These are phyloP conservation scores for Psilocybe cubensis DNA, from an alignment of 768 basidiomycete species.

Conservation along the genomic window DNA sequence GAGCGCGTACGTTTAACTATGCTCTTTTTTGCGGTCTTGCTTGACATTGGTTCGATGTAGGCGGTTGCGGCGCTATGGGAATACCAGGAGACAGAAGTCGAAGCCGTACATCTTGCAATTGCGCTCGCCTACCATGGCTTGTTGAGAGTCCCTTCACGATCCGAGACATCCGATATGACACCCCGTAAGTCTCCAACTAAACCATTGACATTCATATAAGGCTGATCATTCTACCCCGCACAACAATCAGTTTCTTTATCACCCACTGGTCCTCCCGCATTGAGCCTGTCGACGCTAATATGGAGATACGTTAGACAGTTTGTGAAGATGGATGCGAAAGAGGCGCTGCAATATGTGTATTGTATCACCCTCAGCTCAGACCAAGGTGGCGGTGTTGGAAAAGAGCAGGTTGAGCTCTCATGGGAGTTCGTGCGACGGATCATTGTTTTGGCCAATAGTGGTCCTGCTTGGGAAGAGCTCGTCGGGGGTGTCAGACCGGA, in stretches of 20 bases:
- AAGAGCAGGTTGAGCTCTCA: constrained; percentile 80
- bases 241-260: constrained; percentile 79
- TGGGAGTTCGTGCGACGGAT: constrained; percentile 83
- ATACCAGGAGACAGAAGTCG: constrained; percentile 83
- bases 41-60: constrained; percentile 40
- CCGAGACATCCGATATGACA: constrained; percentile 84
- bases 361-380: constrained; percentile 81
- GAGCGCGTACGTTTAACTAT: constrained; percentile 65
- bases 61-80: constrained; percentile 92
- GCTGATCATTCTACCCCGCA: too few relatives aligned
- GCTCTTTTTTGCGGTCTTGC: background rate
- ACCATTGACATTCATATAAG: background rate
- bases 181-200: constrained; percentile 55
- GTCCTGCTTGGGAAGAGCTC: constrained; percentile 88
- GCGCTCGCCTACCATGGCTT: constrained; percentile 93
- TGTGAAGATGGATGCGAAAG: constrained; percentile 89
- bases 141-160: constrained; percentile 77
- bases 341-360: constrained; percentile 94
- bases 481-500: constrained; percentile 93
- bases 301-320: constrained; percentile 95
- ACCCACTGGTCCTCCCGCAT: constrained; percentile 66
- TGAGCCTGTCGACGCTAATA: constrained; percentile 83
- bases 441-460: constrained; percentile 77
- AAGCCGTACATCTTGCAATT: constrained; percentile 93
- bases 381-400: constrained; percentile 68